Evolutionary conservation across 352 stramenopile genomes (phyloP), one percentile per base, ranked within the genome.

Genomic region (Pythium grandisporangium): DNA sequence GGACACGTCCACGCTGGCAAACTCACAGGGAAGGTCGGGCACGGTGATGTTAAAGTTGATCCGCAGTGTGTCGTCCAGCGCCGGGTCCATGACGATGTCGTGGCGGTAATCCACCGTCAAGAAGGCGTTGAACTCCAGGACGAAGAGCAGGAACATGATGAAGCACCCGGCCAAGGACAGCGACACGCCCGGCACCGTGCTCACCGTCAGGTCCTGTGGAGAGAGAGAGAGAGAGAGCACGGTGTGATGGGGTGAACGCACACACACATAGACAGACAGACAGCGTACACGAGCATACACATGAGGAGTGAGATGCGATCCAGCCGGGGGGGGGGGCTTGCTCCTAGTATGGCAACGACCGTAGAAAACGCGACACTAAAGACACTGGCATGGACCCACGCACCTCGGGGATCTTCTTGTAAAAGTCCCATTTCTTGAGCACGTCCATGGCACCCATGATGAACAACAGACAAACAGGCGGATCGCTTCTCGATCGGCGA

Each of bases 41-140:
- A 99, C 76, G 24, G 94, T 98, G 57, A 99, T 97, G 70, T 99
- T 99, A 58, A 99, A 99, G 65, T 98, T 98, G 38, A 99, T 95
- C 44, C 90, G 83, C 60, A 93, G 79, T 32, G 65, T 91, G 58
- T 86, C 66, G 55, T 91, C 75, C 20, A 92, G 58, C 2, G 68
- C 73, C 43, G 92, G 70, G 64, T 95, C 83, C 73, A 94, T 90
- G 32, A 92, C 77, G 53, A 93, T 91, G 50, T 90, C 74, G 58
- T 90, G 87, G 59, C 87, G 76, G 66, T 92, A 88, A 45, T 87
- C 76, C 22, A 87, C 70, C 30, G 71, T 87, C 8, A 94, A 49
- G 63, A 84, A 95, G 51, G 60, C 79, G 59, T 89, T 93, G 58
- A 95, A 86, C 68, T 95, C 84, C 38, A 93, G 72, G 48, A 94